phyloP scores from a whole-genome alignment of 2,329 filamentous ascomycete species.

The Elsinoe fawcettii region DNA sequence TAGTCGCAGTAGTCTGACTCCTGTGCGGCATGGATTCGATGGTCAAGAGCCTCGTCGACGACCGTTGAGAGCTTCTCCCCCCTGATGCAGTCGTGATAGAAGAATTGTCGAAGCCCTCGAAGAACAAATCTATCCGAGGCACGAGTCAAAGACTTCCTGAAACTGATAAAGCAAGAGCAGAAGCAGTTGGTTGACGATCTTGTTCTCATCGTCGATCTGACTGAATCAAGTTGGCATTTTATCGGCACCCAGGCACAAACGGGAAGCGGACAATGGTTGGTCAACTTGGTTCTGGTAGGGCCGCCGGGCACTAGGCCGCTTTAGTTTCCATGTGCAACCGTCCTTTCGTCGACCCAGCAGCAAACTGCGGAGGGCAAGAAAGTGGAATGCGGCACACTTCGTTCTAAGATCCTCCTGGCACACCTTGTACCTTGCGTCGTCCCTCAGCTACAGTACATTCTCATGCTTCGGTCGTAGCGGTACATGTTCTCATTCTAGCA shows the following conservation, averaged over 20 bases:
- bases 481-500: background rate
- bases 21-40: background rate
- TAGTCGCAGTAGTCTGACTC: background rate
- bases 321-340: background rate
- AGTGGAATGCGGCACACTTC: too few species aligned
- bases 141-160: conserved; percentile 6
- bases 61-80: background rate
- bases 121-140: background rate
- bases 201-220: conserved; percentile 7
- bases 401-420: background rate
- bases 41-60: background rate
- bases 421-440: background rate
- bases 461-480: background rate
- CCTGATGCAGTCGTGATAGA: background rate
- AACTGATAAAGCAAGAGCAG: background rate
- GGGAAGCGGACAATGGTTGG: background rate
- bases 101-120: background rate
- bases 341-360: background rate
- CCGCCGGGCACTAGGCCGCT: too few species aligned
- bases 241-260: background rate
- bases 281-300: too few species aligned
- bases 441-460: background rate
- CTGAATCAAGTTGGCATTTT: conserved; percentile 2
- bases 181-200: background rate
- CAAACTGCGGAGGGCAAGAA: too few species aligned